Base-by-base conservation (phyloP, 2,329 filamentous ascomycete genomes). In the Dendrostoma leiphaemia region DNA sequence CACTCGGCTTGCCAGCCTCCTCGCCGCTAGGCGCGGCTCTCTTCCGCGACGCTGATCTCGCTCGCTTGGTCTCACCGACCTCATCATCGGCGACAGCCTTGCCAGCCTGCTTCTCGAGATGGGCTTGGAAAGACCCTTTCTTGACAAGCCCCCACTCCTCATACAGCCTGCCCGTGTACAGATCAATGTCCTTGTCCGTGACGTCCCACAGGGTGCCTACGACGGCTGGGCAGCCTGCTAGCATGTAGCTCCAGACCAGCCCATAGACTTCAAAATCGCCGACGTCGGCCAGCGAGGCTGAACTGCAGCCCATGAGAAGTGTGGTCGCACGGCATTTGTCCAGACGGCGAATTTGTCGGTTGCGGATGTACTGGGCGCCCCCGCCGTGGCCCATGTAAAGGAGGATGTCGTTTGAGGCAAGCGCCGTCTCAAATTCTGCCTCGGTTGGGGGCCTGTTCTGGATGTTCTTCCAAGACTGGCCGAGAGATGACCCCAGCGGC, bases 141-240 rank as follows among this genome's bases (percentile, higher is more conserved):
- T 70, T 65, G 50, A 89, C 75, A 6, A 99, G 69, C 0, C 94
- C 94, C 94, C 94, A 99, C 63, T 88, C 81, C 67, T 94, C 89
- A 67, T 96, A 89, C 3, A 89, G 77, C 24, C 81, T 79, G 31
- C 87, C 84, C 0, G 92, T 89, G 69, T 96, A 96, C 17, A 92
- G 88, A 74, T 99, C 95, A 68, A 97, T 96, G 69, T 99, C 94
- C 64, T 90, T 90, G 69, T 99, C 94, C 9, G 94, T 99, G 47
- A 99, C 94, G 70, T 99, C 94, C 94, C 94, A 99, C 34, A 99
- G 77, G 15, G 92, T 97, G 43, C 91, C 94, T 2, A 97, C 85
- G 9, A 97, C 84, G 0, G 93, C 91, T 3, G 91, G 91, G 62
- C 82, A 85, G 1, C 91, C 93, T 0, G 91, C 92, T 62, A 93